These are phyloP conservation scores for Chloris gayana DNA, from an alignment of 176 grass and related monocot species.

Conservation along the genomic window DNA sequence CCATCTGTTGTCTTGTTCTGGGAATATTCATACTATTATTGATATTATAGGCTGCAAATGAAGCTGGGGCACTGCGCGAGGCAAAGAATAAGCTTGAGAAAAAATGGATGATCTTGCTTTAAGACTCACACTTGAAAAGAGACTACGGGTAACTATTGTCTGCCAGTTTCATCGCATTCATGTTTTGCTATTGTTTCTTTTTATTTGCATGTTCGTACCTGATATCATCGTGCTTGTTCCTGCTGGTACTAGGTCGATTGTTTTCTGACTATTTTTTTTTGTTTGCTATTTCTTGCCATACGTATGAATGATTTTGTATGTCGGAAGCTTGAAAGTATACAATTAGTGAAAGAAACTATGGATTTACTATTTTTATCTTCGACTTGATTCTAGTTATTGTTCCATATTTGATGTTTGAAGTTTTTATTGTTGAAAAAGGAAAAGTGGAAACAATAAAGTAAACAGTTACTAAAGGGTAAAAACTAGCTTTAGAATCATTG, in stretches of 20 bases:
- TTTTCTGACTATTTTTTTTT: slow-evolving; percentile 7
- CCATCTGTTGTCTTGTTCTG: slow-evolving; percentile 16
- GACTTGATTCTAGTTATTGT: neutral
- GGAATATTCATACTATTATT: slow-evolving; percentile 29
- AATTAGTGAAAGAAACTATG: neutral
- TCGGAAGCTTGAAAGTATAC: neutral
- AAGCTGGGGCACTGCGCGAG: slow-evolving; percentile 91
- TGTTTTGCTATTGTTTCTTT: neutral
- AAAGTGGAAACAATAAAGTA: neutral
- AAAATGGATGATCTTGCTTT: slow-evolving; percentile 90
- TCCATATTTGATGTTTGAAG: neutral
- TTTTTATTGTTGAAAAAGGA: neutral
- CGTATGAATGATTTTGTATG: neutral
- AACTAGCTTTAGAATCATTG: neutral
- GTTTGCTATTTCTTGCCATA: neutral
- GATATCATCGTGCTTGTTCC: slow-evolving; percentile 19
- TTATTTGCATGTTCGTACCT: neutral
- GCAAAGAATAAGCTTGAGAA: slow-evolving; percentile 99
- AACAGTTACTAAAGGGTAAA: neutral
- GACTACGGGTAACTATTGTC: slow-evolving; percentile 62
- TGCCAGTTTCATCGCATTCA: neutral
- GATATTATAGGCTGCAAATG: slow-evolving; percentile 79
- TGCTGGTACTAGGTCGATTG: neutral
- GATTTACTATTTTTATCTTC: neutral
- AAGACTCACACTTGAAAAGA: slow-evolving; percentile 86